A percentile compares a stretch with the other conserved stretches of the same genome.
Evolutionary conservation across 1,284 basidiomycete species (phyloP).

Genomic region (Heliocybe sulcata): DNA sequence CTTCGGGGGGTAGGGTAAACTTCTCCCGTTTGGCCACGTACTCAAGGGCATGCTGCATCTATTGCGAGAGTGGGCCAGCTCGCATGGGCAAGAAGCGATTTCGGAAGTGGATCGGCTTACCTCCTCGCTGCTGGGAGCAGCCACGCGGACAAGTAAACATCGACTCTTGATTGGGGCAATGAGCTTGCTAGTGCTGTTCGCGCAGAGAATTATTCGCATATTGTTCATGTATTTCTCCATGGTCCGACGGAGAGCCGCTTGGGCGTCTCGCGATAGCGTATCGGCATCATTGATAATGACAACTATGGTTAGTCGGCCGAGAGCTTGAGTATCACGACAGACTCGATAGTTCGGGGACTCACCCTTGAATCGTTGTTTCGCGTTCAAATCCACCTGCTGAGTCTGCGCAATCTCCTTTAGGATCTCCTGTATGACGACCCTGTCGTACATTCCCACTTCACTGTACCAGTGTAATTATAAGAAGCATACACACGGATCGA

Average conservation of each 20-base stretch:
- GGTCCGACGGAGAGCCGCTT: constrained; percentile 93
- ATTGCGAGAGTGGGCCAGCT: constrained; percentile 2
- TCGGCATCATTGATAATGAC: constrained; percentile 99
- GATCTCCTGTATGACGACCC: constrained; percentile 94
- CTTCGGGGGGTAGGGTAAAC: constrained; percentile 76
- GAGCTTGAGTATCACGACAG: background rate
- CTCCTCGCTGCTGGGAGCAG: constrained; percentile 78
- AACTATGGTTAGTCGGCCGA: constrained; percentile 45
- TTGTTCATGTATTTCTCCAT: constrained; percentile 99
- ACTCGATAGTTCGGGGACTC: constrained; percentile 8
- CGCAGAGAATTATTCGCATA: constrained; percentile 94
- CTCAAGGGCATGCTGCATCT: constrained; percentile 81
- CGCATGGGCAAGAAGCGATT: background rate
- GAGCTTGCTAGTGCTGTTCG: constrained; percentile 94
- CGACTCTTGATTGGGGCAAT: constrained; percentile 97
- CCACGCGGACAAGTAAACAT: constrained; percentile 90
- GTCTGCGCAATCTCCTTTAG: constrained; percentile 99
- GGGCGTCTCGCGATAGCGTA: constrained; percentile 89
- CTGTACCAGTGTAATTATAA: constrained; percentile 38
- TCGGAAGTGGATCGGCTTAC: constrained; percentile 31
- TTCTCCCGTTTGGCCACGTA: constrained; percentile 81
- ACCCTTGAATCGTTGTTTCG: constrained; percentile 97
- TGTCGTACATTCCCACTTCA: constrained; percentile 94
- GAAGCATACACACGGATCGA: background rate
- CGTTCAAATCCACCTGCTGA: constrained; percentile 94